Evolutionary conservation across 164 flowering plant species (phyloP).

Genomic region (Aristolochia fimbriata): DNA sequence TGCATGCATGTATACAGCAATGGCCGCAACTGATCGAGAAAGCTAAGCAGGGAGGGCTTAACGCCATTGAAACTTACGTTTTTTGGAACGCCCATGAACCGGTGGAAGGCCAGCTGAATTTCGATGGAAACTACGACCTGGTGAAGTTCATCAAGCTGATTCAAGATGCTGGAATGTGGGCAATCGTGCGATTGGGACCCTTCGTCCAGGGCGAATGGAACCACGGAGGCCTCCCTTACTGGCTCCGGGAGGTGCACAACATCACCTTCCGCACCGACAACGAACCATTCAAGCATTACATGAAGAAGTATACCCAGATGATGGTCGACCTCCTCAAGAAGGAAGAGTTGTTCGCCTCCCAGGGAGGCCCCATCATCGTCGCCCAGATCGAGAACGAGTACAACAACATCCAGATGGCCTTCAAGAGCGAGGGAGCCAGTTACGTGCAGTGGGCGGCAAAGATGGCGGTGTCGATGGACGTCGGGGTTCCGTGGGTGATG

Average conservation of each 20-base stretch:
- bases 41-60: constrained; percentile 13
- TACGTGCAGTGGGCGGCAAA: constrained; percentile 12
- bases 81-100: constrained; percentile 17
- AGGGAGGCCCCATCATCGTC: constrained; percentile 57
- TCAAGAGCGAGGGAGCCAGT: background rate
- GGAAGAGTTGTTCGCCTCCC: constrained; percentile 38
- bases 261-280: constrained; percentile 40
- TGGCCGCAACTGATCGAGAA: constrained; percentile 10
- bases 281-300: constrained; percentile 25
- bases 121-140: constrained; percentile 36
- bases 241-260: constrained; percentile 54
- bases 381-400: constrained; percentile 93
- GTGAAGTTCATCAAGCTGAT: constrained; percentile 41
- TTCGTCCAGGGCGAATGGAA: constrained; percentile 50
- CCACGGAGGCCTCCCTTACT: constrained; percentile 61
- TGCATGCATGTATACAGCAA: constrained; percentile 8
- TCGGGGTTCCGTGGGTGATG: constrained; percentile 95
- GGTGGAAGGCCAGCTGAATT: constrained; percentile 18
- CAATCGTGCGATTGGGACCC: constrained; percentile 41
- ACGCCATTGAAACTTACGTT: constrained; percentile 11
- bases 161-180: constrained; percentile 31
- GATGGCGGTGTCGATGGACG: constrained; percentile 18
- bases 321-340: constrained; percentile 32
- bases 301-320: constrained; percentile 32
- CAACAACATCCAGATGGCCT: constrained; percentile 30